Base-by-base conservation (phyloP, 1,284 basidiomycete genomes). In the Boletellus dicymbophilus region DNA sequence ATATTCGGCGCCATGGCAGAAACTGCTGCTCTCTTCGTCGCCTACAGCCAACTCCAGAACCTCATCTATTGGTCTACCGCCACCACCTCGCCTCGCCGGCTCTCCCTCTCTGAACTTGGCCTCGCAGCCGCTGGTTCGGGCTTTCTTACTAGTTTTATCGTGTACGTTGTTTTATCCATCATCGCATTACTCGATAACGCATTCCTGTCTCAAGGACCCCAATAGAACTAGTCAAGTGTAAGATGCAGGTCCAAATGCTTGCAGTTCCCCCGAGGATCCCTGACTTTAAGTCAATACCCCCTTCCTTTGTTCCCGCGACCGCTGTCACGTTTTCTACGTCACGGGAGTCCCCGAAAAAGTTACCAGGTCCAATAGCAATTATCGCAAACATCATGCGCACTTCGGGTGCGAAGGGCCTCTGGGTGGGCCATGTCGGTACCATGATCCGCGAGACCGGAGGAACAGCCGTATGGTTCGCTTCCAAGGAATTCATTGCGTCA, bases 211-310 rank as follows among this genome's bases (percentile, higher is more conserved):
- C 21, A 58, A 90, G 88, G 44, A 95, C 93, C 2, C 94, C 93
- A 2, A 88, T 95, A 55, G 93, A 96, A 69, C 84, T 94, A 49
- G 82, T 96, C 59, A 96, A 96, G 74, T 95, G 93, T 70, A 89
- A 93, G 64, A 95, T 95, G 93, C 93, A 96, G 73, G 93, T 95
- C 4, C 92, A 95, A 70, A 90, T 91, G 82, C 60, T 46, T 11
- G 39, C 56, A 38, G 25, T 39, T 36, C 54, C 44, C 56, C 54
- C 46, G 58, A 63, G 27, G 58, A 51, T 48, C 46, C 56, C 47
- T 51, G 44, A 49, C 47, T 59, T 58, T 41, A 48, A 41, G 48
- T n/a, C 48, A 46, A 60, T 18, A 52, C 62, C 18, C 28, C 63
- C 28, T 51, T 58, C 40, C 28, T 51, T 58, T 43, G 37, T 50